Evolutionary conservation across 106 monocot genomes (phyloP), one percentile per base, ranked within the genome.

Genomic region (Alisma plantagoaquatica): DNA sequence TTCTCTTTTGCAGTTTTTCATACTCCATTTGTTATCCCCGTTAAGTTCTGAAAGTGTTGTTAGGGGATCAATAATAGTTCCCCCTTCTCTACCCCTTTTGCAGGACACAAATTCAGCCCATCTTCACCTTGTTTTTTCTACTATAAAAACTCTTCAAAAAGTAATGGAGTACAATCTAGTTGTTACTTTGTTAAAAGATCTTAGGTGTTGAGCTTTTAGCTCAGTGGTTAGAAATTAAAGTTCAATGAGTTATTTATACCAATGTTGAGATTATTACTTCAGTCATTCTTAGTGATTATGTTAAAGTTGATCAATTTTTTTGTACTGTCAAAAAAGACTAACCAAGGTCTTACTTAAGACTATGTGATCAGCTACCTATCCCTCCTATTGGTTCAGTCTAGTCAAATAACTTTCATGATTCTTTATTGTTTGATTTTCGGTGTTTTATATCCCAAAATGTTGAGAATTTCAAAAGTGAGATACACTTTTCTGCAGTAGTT

Each of bases 401-500:
- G 45, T 72, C 81, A 16, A 89, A 82, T 23, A 86, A 65, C 44
- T 70, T 77, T 0, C 59, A 64, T 56, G 81, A 89, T 38, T 77
- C 56, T 51, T 73, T 70, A 4, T 57, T 99, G 41, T 82, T 77
- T 42, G 62, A 46, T 22, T 77, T 86, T 42, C 70, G 90, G 46
- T 77, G 85, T 43, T 54, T 79, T 23, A 86, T 99, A 68, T 91
- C 91, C 65, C 82, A 53, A 12, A 85, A 86, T 72, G 72, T 72
- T 24, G 63, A 57, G 18, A 81, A 21, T 38, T 99, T 99, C 82
- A 86, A 90, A 42, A 82, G 90, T 42, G 98, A 90, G 43, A 91
- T 99, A 60, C 91, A 99, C 62, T 99, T 90, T 58, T 79, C 98
- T 46, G 90, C 98, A 19, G 98, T 99, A 38, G 82, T 86, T 66